Conservation (phyloP, 2,329 filamentous ascomycete genomes). For the Macrophomina phaseolina region DNA sequence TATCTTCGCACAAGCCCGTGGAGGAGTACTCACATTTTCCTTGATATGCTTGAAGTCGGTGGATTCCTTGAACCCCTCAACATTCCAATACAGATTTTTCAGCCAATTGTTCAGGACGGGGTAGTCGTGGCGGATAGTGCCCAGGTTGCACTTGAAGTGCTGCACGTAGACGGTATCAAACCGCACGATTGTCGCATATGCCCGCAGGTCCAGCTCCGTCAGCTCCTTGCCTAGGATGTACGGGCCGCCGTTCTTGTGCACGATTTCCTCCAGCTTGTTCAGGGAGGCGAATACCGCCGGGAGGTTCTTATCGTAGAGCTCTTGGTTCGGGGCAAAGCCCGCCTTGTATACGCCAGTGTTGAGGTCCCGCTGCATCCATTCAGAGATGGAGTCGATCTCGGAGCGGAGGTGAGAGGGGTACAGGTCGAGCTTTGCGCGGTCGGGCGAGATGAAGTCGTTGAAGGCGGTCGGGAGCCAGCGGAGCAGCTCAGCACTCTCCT, state of each 20-base stretch:
- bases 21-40: slow-evolving; percentile 57
- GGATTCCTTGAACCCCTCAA: slow-evolving; percentile 60
- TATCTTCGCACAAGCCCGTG: neutral
- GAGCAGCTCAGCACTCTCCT: slow-evolving; percentile 63
- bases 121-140: slow-evolving; percentile 65
- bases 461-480: slow-evolving; percentile 64
- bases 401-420: slow-evolving; percentile 58
- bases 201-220: slow-evolving; percentile 65
- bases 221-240: slow-evolving; percentile 61
- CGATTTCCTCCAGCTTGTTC: slow-evolving; percentile 62
- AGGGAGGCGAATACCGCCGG: slow-evolving; percentile 63
- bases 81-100: slow-evolving; percentile 64
- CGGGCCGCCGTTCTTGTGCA: slow-evolving; percentile 56
- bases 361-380: slow-evolving; percentile 62
- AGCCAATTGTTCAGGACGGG: slow-evolving; percentile 67
- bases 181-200: slow-evolving; percentile 64
- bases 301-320: slow-evolving; percentile 61
- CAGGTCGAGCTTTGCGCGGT: slow-evolving; percentile 53
- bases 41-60: slow-evolving; percentile 73
- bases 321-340: slow-evolving; percentile 63
- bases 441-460: slow-evolving; percentile 53
- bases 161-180: slow-evolving; percentile 68
- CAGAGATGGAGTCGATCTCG: slow-evolving; percentile 59
- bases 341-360: slow-evolving; percentile 67
- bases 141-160: slow-evolving; percentile 71